These are phyloP conservation scores for Violaceomyces palustris DNA, from an alignment of 1,284 basidiomycete species.

Conservation along the genomic window DNA sequence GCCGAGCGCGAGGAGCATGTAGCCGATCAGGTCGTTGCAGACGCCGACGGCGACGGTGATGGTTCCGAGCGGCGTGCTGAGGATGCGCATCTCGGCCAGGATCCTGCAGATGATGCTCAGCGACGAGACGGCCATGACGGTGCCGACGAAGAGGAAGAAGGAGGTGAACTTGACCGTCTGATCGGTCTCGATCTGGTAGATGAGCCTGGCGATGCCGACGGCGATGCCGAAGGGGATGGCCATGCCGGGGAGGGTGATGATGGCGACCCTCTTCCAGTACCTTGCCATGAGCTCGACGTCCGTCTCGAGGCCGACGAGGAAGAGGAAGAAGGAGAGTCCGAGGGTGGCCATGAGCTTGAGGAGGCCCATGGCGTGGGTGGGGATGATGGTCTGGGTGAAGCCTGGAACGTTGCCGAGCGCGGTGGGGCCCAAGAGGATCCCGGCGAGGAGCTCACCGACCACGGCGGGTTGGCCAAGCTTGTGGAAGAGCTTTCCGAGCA, in stretches of 20 bases:
- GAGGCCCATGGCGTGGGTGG: slow-evolving; percentile 13
- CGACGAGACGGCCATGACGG: slow-evolving; percentile 39
- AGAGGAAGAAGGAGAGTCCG: slow-evolving; percentile 31
- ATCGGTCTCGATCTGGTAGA: slow-evolving; percentile 27
- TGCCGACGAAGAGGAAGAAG: slow-evolving; percentile 41
- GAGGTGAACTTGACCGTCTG: slow-evolving; percentile 31
- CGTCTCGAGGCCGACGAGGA: slow-evolving; percentile 40
- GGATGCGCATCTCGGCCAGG: slow-evolving; percentile 36
- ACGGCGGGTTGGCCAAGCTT: slow-evolving; percentile 26
- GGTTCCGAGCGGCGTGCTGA: slow-evolving; percentile 30
- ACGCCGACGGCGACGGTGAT: slow-evolving; percentile 36
- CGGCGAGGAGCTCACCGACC: slow-evolving; percentile 32
- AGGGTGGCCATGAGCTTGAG: slow-evolving; percentile 30
- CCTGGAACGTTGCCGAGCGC: slow-evolving; percentile 31
- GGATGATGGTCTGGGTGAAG: slow-evolving; percentile 28
- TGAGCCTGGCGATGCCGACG: slow-evolving; percentile 29
- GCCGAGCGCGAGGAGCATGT: slow-evolving; percentile 30
- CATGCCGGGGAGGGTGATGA: slow-evolving; percentile 38
- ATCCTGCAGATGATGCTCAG: slow-evolving; percentile 29
- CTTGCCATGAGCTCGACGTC: slow-evolving; percentile 37
- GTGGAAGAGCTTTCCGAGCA: slow-evolving; percentile 26
- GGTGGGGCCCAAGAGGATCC: slow-evolving; percentile 32
- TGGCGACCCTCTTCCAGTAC: slow-evolving; percentile 28
- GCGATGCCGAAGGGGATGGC: slow-evolving; percentile 38
- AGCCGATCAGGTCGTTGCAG: slow-evolving; percentile 37